phyloP scores from a whole-genome alignment of 495 filamentous ascomycete species.

The Polyplosphaeria fusca region DNA sequence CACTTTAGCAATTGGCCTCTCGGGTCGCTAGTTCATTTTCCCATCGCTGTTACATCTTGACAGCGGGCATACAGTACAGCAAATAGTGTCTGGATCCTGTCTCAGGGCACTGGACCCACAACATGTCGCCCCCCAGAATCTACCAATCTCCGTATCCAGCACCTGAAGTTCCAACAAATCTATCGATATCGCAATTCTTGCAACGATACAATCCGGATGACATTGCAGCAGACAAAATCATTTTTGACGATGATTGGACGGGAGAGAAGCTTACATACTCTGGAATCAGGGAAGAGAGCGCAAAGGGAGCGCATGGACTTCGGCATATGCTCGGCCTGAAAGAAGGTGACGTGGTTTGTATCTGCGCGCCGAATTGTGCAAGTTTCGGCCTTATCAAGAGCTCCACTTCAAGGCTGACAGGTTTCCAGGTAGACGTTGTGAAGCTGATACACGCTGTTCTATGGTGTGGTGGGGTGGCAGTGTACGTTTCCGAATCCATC shows the following conservation, averaged over 20 bases:
- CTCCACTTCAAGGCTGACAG: neutral
- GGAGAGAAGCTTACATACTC: slow-evolving; percentile 6
- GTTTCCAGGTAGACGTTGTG: slow-evolving; percentile 5
- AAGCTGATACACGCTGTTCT: slow-evolving; percentile 13
- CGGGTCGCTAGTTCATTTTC: no score
- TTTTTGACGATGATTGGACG: slow-evolving; percentile 20
- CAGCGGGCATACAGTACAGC: no score
- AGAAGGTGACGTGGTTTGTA: slow-evolving; percentile 8
- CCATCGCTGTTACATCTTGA: no score
- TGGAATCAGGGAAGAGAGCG: slow-evolving; percentile 1
- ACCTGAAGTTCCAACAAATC: slow-evolving; percentile 10
- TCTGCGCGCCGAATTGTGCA: slow-evolving; percentile 11
- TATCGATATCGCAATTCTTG: slow-evolving; percentile 6
- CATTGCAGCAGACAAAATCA: slow-evolving; percentile 2
- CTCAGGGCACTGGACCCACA: neutral
- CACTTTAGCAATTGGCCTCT: no score
- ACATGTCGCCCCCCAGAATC: neutral
- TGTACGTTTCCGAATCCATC: no score
- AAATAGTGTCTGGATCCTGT: neutral
- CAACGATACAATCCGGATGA: slow-evolving; percentile 14
- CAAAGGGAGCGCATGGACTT: slow-evolving; percentile 10
- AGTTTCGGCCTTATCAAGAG: neutral
- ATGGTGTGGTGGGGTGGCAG: slow-evolving; percentile 9
- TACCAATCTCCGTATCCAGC: slow-evolving; percentile 3
- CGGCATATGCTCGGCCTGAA: slow-evolving; percentile 1